phyloP scores from a whole-genome alignment of 768 basidiomycete genomes.

The Peribolospora baueri region DNA sequence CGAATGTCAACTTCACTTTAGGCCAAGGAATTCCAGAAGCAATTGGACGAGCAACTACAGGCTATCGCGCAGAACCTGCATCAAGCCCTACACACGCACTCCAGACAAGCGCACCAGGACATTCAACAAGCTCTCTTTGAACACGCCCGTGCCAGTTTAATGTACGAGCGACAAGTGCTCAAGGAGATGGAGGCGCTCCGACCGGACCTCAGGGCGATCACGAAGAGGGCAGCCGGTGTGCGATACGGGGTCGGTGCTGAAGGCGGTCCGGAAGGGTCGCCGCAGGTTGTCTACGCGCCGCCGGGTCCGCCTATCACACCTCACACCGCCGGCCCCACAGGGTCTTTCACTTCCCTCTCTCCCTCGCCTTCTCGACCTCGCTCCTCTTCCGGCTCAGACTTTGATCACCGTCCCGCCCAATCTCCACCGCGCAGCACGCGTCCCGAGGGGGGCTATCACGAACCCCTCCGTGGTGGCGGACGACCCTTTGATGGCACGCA shows the following conservation, averaged over 20 bases:
- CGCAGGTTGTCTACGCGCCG: slow-evolving; percentile 36
- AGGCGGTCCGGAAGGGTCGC: background rate
- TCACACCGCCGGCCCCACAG: slow-evolving; percentile 9
- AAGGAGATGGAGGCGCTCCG: slow-evolving; percentile 67
- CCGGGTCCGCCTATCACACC: slow-evolving; percentile 25
- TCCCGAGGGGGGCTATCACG: slow-evolving; percentile 9
- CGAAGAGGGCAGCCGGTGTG: slow-evolving; percentile 13
- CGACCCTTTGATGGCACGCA: slow-evolving; percentile 48
- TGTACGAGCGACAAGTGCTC: slow-evolving; percentile 72
- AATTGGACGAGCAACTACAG: slow-evolving; percentile 57
- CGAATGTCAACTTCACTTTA: slow-evolving; percentile 16
- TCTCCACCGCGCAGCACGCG: slow-evolving; percentile 3
- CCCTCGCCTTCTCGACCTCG: slow-evolving; percentile 7
- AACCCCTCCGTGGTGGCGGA: slow-evolving; percentile 24
- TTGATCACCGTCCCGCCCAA: slow-evolving; percentile 17
- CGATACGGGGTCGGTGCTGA: background rate
- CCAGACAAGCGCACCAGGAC: slow-evolving; percentile 68
- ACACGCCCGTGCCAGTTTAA: slow-evolving; percentile 69
- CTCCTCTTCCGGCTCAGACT: slow-evolving; percentile 17
- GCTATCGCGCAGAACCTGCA: slow-evolving; percentile 89
- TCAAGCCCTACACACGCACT: slow-evolving; percentile 58
- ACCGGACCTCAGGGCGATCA: slow-evolving; percentile 34
- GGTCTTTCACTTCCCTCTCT: slow-evolving; percentile 6
- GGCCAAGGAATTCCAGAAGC: slow-evolving; percentile 76
- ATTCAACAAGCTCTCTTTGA: slow-evolving; percentile 71